phyloP scores from a whole-genome alignment of 2,329 filamentous ascomycete species.

The Fusarium chuoi region DNA sequence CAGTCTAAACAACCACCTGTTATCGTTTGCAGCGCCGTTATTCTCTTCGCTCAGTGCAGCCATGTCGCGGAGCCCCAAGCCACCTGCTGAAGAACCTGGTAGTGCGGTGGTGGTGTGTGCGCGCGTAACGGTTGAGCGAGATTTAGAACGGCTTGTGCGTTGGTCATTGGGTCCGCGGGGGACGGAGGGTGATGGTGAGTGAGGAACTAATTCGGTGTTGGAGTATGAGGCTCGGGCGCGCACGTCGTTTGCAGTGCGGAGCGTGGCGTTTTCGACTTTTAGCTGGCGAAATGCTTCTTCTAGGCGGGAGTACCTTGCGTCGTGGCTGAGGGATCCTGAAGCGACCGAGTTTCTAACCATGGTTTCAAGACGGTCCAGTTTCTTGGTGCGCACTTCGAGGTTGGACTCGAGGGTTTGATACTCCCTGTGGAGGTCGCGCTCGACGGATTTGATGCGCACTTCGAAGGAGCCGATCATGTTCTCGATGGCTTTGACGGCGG shows the following conservation, averaged over 20 bases:
- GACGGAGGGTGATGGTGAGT: slow-evolving; percentile 64
- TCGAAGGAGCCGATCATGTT: slow-evolving; percentile 81
- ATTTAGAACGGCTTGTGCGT: slow-evolving; percentile 47
- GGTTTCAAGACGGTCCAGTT: slow-evolving; percentile 86
- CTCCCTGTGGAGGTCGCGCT: slow-evolving; percentile 89
- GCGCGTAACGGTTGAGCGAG: slow-evolving; percentile 49
- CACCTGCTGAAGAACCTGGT: slow-evolving; percentile 38
- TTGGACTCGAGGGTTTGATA: slow-evolving; percentile 87
- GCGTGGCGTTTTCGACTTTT: slow-evolving; percentile 74
- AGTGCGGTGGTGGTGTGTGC: slow-evolving; percentile 45
- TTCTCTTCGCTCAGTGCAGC: slow-evolving; percentile 40
- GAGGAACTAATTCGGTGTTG: slow-evolving; percentile 50
- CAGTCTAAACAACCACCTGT: slow-evolving; percentile 85
- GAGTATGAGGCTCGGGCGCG: slow-evolving; percentile 61
- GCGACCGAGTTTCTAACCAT: slow-evolving; percentile 75
- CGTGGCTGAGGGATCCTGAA: slow-evolving; percentile 56
- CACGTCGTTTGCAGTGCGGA: slow-evolving; percentile 71
- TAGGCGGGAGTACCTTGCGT: slow-evolving; percentile 61
- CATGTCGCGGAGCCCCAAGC: slow-evolving; percentile 45
- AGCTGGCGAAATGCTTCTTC: slow-evolving; percentile 71
- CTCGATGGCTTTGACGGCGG: slow-evolving; percentile 89
- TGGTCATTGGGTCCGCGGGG: slow-evolving; percentile 63
- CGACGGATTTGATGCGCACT: slow-evolving; percentile 82
- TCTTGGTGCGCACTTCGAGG: slow-evolving; percentile 82
- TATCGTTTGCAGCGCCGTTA: slow-evolving; percentile 57